phyloP scores from a whole-genome alignment of 257 asterid species.

The Henckelia pumila region DNA sequence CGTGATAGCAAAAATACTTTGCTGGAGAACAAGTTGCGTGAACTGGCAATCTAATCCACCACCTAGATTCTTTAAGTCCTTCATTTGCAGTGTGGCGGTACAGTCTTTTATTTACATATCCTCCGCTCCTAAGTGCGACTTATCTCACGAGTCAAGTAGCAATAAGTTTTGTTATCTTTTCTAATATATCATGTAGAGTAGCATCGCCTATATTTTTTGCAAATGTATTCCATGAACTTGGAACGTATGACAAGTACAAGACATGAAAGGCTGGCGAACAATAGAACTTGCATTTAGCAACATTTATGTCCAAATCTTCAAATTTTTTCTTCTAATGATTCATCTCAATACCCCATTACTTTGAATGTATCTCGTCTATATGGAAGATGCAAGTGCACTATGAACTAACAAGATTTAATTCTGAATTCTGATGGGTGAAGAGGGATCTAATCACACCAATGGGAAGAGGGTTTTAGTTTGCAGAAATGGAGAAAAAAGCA shows the following conservation, averaged over 20 bases:
- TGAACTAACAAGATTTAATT: neutral
- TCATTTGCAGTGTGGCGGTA: neutral
- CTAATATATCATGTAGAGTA: too few species aligned
- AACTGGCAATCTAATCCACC: neutral
- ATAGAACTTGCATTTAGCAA: neutral
- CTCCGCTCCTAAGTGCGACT: neutral
- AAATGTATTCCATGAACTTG: neutral
- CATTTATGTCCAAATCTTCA: neutral
- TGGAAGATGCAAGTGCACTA: neutral
- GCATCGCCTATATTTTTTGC: too few species aligned
- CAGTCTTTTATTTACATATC: neutral
- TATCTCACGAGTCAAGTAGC: neutral
- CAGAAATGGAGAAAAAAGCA: neutral
- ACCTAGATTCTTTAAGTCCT: neutral
- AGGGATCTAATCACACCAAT: neutral
- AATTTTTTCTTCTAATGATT: neutral
- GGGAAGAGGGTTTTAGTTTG: neutral
- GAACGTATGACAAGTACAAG: neutral
- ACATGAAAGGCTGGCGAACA: neutral
- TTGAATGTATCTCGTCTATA: neutral
- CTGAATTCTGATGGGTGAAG: neutral
- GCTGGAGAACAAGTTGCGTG: neutral
- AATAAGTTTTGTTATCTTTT: neutral
- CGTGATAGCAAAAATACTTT: neutral
- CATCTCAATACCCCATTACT: neutral